Conservation (phyloP, 1,284 basidiomycete genomes). For the Ustilago trichophora region DNA sequence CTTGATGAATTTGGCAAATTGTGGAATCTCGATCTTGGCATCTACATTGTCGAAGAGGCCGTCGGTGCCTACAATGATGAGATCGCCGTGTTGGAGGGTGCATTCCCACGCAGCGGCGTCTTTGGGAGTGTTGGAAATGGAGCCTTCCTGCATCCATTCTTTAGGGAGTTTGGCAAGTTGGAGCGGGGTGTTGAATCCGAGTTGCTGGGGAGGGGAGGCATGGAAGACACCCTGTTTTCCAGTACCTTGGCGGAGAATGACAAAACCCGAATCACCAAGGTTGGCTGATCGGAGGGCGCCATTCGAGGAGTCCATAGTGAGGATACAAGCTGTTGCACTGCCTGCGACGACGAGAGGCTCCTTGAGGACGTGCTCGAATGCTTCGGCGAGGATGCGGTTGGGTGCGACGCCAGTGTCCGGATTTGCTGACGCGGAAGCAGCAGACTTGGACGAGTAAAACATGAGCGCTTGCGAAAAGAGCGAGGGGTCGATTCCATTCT, state of each 20-base stretch:
- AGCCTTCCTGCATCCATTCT: constrained; percentile 45
- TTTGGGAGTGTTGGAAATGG: constrained; percentile 52
- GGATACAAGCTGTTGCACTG: constrained; percentile 83
- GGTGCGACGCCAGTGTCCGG: constrained; percentile 18
- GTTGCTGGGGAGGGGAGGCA: constrained; percentile 56
- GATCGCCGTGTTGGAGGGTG: constrained; percentile 54
- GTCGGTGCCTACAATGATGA: constrained; percentile 74
- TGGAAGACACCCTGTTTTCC: constrained; percentile 58
- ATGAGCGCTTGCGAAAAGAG: constrained; percentile 76
- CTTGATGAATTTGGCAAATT: constrained; percentile 59
- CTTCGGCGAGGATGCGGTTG: constrained; percentile 75
- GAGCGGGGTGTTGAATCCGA: constrained; percentile 64
- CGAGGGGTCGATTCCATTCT: constrained; percentile 83
- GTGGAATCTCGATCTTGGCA: constrained; percentile 70
- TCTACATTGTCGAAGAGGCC: constrained; percentile 88
- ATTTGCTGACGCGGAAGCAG: constrained; percentile 10
- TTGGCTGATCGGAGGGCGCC: constrained; percentile 82
- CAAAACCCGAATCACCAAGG: constrained; percentile 88
- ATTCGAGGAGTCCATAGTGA: constrained; percentile 79
- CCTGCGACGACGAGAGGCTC: constrained; percentile 80
- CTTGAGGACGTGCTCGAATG: constrained; percentile 76
- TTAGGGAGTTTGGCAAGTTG: constrained; percentile 63
- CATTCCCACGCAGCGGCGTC: constrained; percentile 54
- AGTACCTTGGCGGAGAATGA: constrained; percentile 71
- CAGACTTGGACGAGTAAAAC: constrained; percentile 75